These are phyloP conservation scores for Lentinula guzmanii DNA, from an alignment of 768 basidiomycete genomes.

Conservation along the genomic window DNA sequence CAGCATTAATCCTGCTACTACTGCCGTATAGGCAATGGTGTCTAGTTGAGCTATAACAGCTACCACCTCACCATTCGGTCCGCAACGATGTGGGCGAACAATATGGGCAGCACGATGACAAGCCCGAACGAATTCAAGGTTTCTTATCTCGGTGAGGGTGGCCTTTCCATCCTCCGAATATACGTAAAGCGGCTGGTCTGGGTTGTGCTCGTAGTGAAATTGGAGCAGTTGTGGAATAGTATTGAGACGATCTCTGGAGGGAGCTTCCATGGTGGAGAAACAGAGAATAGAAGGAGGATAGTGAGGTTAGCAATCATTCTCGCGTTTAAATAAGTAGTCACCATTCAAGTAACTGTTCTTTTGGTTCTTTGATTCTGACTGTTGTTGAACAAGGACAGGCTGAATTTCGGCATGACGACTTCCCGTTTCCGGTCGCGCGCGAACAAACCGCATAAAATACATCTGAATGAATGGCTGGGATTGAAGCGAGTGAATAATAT, in stretches of 20 bases:
- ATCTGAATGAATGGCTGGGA: too few relatives aligned
- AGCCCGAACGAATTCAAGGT: conserved; percentile 40
- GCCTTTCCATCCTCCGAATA: conserved; percentile 19
- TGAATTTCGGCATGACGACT: too few relatives aligned
- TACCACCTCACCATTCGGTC: conserved; percentile 23
- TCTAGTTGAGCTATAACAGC: conserved; percentile 29
- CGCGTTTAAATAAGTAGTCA: neutral
- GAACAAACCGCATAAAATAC: too few relatives aligned
- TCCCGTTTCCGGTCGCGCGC: too few relatives aligned
- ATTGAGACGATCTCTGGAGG: neutral
- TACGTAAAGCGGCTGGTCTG: conserved; percentile 21
- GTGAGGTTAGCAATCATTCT: neutral
- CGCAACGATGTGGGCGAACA: conserved; percentile 25
- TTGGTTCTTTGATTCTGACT: too few relatives aligned
- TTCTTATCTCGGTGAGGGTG: conserved; percentile 22
- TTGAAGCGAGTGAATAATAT: too few relatives aligned
- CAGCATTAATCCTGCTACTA: conserved; percentile 29
- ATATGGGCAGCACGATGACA: conserved; percentile 35
- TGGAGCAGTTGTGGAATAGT: conserved; percentile 21
- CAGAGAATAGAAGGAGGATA: neutral
- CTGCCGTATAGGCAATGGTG: conserved; percentile 33
- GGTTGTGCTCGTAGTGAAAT: conserved; percentile 28
- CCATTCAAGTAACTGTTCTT: too few relatives aligned
- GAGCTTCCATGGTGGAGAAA: neutral
- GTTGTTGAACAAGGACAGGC: too few relatives aligned